Conservation (phyloP, 164 flowering plant genomes). For the Aristolochia californica region DNA sequence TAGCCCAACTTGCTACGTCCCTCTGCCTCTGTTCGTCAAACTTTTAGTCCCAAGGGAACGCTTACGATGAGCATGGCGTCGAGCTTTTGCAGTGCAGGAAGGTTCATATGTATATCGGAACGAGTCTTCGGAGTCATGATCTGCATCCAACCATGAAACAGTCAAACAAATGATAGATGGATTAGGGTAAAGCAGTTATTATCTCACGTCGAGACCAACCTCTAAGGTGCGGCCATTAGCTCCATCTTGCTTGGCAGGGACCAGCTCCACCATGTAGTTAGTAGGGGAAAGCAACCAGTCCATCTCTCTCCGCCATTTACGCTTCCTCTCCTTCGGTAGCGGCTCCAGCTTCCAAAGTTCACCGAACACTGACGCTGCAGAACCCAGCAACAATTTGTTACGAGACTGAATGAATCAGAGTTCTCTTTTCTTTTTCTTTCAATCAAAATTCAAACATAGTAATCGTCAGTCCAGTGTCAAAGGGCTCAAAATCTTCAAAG, state of each 20-base stretch:
- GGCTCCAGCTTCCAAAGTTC: constrained; percentile 98
- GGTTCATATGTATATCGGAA: constrained; percentile 80
- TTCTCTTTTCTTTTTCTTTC: too few relatives aligned
- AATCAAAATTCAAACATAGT: too few relatives aligned
- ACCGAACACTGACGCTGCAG: constrained; percentile 76
- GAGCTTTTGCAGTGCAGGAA: constrained; percentile 87
- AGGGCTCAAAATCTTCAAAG: too few relatives aligned
- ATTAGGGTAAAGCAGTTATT: not conserved
- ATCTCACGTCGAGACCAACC: constrained; percentile 28
- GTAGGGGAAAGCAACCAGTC: constrained; percentile 90
- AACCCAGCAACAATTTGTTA: too few relatives aligned
- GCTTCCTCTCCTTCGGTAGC: constrained; percentile 59
- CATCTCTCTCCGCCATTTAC: constrained; percentile 76
- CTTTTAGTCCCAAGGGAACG: too few relatives aligned
- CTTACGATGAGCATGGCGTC: constrained; percentile 94
- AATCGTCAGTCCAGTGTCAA: too few relatives aligned
- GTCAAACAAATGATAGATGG: not conserved
- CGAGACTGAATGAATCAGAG: too few relatives aligned
- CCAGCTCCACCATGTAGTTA: constrained; percentile 86
- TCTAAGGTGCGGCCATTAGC: constrained; percentile 62
- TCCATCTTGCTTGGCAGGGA: constrained; percentile 79
- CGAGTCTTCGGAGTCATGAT: constrained; percentile 98
- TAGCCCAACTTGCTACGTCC: too few relatives aligned
- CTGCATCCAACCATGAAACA: constrained; percentile 26
- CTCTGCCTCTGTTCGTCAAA: too few relatives aligned